Evolutionary conservation across 371 early-diverging fungal species (phyloP).

Genomic region (Blastocladiella emersonii): DNA sequence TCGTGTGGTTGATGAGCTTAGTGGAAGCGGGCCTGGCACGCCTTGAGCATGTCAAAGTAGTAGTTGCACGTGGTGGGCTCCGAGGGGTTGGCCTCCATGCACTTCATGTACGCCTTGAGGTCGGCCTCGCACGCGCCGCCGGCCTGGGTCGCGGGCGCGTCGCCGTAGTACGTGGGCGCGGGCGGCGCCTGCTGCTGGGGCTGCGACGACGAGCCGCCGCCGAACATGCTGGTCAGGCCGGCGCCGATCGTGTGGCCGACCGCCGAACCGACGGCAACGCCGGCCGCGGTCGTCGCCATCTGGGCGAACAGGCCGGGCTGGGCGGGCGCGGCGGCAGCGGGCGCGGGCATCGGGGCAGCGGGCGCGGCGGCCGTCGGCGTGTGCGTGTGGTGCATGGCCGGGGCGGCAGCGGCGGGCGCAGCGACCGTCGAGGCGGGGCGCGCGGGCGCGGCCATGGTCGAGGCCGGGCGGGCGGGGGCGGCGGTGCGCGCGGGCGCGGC

Average conservation of each 20-base stretch:
- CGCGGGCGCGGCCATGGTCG: conserved; percentile 26
- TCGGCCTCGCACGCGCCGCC: conserved; percentile 56
- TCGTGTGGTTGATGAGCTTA: not conserved
- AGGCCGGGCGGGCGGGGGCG: conserved; percentile 23
- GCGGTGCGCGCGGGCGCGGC: conserved; percentile 17
- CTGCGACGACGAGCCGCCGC: conserved; percentile 33
- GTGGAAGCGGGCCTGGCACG: conserved; percentile 26
- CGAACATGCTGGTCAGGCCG: conserved; percentile 56
- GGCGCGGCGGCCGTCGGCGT: conserved; percentile 8
- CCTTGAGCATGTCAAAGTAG: conserved; percentile 75
- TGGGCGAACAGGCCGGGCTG: conserved; percentile 66
- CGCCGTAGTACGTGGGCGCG: conserved; percentile 11
- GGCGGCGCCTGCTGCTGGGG: conserved; percentile 24
- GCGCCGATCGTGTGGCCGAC: conserved; percentile 47
- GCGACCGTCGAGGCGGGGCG: no score
- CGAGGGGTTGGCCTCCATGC: conserved; percentile 64
- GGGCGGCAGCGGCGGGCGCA: conserved; percentile 14
- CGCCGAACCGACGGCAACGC: conserved; percentile 80
- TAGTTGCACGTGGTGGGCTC: conserved; percentile 68
- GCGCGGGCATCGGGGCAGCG: no score
- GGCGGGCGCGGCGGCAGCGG: conserved; percentile 8
- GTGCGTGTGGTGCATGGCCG: conserved; percentile 41
- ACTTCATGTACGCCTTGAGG: conserved; percentile 68
- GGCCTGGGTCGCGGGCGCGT: conserved; percentile 6
- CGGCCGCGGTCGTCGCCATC: conserved; percentile 84